Evolutionary conservation across 208 protist species (phyloP).

Genomic region (Trichomonas vaginalis): DNA sequence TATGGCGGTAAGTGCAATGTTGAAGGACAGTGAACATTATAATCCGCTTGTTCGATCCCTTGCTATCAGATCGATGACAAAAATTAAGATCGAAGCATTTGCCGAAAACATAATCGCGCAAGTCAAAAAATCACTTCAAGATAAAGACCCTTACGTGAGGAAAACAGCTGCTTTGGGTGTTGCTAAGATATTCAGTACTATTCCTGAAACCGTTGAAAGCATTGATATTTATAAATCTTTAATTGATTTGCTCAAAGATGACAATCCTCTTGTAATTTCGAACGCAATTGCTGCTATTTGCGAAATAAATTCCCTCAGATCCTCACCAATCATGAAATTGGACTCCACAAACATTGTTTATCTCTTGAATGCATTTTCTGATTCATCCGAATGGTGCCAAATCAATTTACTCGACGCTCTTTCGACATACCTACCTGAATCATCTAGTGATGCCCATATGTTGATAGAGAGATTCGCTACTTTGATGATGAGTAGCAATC

Average conservation of each 20-base stretch:
- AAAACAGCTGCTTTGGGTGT: slow-evolving; percentile 86
- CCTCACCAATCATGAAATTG: slow-evolving; percentile 47
- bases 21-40: neutral
- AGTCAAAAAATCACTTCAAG: neutral
- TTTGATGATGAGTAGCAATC: slow-evolving; percentile 83
- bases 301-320: slow-evolving; percentile 63
- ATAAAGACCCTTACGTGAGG: slow-evolving; percentile 47
- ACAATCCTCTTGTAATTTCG: slow-evolving; percentile 78
- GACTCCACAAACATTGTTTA: slow-evolving; percentile 59
- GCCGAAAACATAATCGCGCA: neutral
- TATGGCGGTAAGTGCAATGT: neutral
- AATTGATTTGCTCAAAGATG: slow-evolving; percentile 68
- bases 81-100: neutral
- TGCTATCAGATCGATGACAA: neutral
- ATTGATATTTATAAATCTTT: slow-evolving; percentile 53
- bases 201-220: slow-evolving; percentile 58
- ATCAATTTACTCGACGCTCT: slow-evolving; percentile 87
- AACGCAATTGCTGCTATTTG: slow-evolving; percentile 75
- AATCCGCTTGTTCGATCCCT: neutral
- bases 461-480: slow-evolving; percentile 75
- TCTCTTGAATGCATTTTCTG: slow-evolving; percentile 72
- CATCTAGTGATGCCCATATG: slow-evolving; percentile 50
- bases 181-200: slow-evolving; percentile 85
- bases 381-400: slow-evolving; percentile 91
- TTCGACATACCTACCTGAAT: slow-evolving; percentile 33